phyloP scores from a whole-genome alignment of 108 stramenopile genomes.

The Epithemia pelagica region DNA sequence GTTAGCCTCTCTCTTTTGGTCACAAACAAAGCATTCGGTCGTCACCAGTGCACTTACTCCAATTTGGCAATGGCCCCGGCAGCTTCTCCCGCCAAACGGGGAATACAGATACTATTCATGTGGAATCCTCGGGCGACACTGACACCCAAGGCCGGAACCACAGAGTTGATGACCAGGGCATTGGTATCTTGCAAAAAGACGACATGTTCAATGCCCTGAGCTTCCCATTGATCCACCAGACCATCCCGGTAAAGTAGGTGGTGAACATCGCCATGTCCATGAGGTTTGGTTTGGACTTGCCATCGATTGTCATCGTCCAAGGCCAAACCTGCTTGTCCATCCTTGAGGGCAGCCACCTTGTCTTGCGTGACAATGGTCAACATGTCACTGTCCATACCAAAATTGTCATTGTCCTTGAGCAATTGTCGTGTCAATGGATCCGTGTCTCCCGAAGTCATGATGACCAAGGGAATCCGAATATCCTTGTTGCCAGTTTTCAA shows the following conservation, averaged over 20 bases:
- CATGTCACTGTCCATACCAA: constrained; percentile 83
- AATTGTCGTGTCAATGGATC: constrained; percentile 86
- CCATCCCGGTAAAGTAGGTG: constrained; percentile 83
- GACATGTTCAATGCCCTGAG: constrained; percentile 78
- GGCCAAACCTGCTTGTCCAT: constrained; percentile 82
- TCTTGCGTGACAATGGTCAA: constrained; percentile 82
- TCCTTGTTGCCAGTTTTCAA: constrained; percentile 35
- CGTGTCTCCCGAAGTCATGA: constrained; percentile 98
- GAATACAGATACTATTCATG: constrained; percentile 97
- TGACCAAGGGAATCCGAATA: constrained; percentile 86
- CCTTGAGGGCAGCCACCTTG: constrained; percentile 92
- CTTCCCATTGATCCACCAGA: constrained; percentile 76
- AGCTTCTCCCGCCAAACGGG: constrained; percentile 94
- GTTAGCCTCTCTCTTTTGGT: neutral
- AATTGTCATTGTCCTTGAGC: constrained; percentile 82
- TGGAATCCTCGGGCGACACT: constrained; percentile 78
- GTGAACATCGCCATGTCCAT: constrained; percentile 99
- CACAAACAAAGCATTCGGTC: no score
- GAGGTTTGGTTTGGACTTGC: constrained; percentile 94
- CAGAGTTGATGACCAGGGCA: constrained; percentile 89
- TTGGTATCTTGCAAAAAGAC: constrained; percentile 99
- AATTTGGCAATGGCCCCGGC: constrained; percentile 96
- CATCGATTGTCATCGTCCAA: constrained; percentile 75
- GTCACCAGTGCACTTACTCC: no score
- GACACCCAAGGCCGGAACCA: constrained; percentile 93